Evolutionary conservation across 2,329 filamentous ascomycete genomes (phyloP), one percentile per base, ranked within the genome.

Genomic region (Colletotrichum sp.): DNA sequence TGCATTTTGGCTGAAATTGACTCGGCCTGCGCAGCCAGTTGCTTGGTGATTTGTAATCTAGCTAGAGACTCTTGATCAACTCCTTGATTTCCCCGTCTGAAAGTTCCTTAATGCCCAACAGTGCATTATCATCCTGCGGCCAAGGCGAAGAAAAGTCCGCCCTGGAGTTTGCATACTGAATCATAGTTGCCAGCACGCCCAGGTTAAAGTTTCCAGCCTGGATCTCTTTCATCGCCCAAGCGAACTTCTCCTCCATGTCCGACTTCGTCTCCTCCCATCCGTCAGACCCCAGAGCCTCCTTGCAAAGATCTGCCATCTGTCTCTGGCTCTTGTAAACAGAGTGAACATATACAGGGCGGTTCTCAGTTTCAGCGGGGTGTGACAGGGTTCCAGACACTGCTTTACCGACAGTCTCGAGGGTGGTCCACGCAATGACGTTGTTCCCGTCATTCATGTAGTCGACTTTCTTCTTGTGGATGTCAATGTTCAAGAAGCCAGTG

Each of bases 361-460:
- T 83, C 70, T 78, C 77, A 6, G 81, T 82, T 76, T 80, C 79
- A 36, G 78, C 79, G 1, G 78, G 79, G 39, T 80, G 78, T 15
- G 61, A 36, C 6, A 84, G 78, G 4, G 81, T 76, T 4, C 76
- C 77, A 3, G 78, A 81, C 2, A 82, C 78, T 7, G 80, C 81
- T 8, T 77, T 77, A 4, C 79, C 82, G 36, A 82, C 73, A 30
- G 74, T 76, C 24, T 76, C 48, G 34, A 82, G 78, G n/a, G 77
- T 81, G 4, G 80, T 81, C 66, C 77, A 74, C 30, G 77, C 77
- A 34, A 79, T 74, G 4, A 63, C 61, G 26, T 79, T 77, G 59
- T 79, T 74, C 32, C 82, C 82, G 18, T 79, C 80, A 30, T 79
- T 77, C 55, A 79, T 73, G 18, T 82, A 73, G 26, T 75, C 63